A percentile compares a stretch with the other conserved stretches of the same genome.
These are phyloP conservation scores for Harringtonia aguacate DNA, from an alignment of 2,329 filamentous ascomycete genomes.

Conservation along the genomic window DNA sequence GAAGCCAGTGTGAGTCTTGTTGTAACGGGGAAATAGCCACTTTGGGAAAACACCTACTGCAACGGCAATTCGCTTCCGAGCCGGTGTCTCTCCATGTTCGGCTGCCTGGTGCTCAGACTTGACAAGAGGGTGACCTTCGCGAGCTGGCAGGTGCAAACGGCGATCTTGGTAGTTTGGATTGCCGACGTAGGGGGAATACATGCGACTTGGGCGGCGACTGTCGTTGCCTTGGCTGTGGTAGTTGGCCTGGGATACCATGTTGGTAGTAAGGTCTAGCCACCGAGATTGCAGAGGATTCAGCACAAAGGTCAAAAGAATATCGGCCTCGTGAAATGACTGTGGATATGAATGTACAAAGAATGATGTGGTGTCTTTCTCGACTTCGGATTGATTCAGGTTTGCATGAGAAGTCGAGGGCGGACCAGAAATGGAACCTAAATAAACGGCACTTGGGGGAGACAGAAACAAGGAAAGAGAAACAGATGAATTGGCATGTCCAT, in stretches of 20 bases:
- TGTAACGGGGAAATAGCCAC: neutral
- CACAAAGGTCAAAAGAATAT: too few relatives aligned
- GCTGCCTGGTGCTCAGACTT: slow-evolving; percentile 30
- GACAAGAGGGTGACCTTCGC: slow-evolving; percentile 23
- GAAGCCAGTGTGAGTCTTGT: neutral
- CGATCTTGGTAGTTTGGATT: slow-evolving; percentile 21
- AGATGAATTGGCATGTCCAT: too few relatives aligned
- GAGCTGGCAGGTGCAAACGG: slow-evolving; percentile 24
- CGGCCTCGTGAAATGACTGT: too few relatives aligned
- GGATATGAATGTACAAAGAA: too few relatives aligned
- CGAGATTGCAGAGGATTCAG: neutral
- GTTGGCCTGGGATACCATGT: slow-evolving; percentile 31
- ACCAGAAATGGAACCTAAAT: neutral
- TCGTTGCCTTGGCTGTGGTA: slow-evolving; percentile 22
- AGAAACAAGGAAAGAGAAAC: neutral
- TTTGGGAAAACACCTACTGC: slow-evolving; percentile 32
- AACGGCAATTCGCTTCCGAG: slow-evolving; percentile 48
- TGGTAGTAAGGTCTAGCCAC: slow-evolving; percentile 13
- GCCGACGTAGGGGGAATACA: slow-evolving; percentile 25
- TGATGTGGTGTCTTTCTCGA: too few relatives aligned
- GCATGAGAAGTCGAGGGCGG: neutral
- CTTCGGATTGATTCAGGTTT: too few relatives aligned
- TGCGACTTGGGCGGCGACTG: slow-evolving; percentile 29
- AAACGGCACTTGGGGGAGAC: neutral
- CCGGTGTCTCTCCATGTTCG: slow-evolving; percentile 31